Percentiles rank a stretch among this genome's conserved stretches.
Conservation (phyloP, 2,329 filamentous ascomycete species). For the Curvularia lunata region DNA sequence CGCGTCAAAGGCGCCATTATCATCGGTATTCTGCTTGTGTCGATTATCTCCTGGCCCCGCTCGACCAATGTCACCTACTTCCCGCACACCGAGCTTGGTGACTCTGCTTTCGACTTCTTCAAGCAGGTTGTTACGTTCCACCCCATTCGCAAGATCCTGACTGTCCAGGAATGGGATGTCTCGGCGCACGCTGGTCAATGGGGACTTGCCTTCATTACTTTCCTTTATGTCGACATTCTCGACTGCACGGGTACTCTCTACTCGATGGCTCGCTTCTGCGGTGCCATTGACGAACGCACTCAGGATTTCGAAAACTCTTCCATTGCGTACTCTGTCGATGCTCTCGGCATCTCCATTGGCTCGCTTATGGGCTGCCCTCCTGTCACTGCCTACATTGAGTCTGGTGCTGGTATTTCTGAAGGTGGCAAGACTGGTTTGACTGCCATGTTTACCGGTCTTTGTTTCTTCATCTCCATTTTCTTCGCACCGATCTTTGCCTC, state of each 20-base stretch:
- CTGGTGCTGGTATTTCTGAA: conserved; percentile 87
- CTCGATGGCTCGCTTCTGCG: conserved; percentile 85
- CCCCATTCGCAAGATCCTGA: conserved; percentile 71
- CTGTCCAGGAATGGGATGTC: conserved; percentile 77
- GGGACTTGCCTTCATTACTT: conserved; percentile 82
- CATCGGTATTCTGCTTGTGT: conserved; percentile 80
- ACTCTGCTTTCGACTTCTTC: conserved; percentile 82
- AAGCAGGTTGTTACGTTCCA: conserved; percentile 87
- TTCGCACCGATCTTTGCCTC: conserved; percentile 91
- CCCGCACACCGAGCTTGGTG: conserved; percentile 71
- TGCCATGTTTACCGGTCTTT: conserved; percentile 76
- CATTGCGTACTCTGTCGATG: conserved; percentile 83
- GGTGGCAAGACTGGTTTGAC: conserved; percentile 87
- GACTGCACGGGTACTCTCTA: conserved; percentile 86
- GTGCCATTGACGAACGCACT: conserved; percentile 79
- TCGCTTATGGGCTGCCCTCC: conserved; percentile 78
- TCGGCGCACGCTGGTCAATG: conserved; percentile 74
- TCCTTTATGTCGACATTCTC: conserved; percentile 88
- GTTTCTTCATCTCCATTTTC: conserved; percentile 81
- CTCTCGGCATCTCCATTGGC: conserved; percentile 80
- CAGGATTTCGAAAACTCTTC: conserved; percentile 88
- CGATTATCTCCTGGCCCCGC: conserved; percentile 87
- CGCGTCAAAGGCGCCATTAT: conserved; percentile 88
- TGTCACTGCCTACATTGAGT: conserved; percentile 86
- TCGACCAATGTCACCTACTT: conserved; percentile 80